These are phyloP conservation scores for Paramecium biaurelia DNA, from an alignment of 73 alveolate genomes.

Conservation along the genomic window DNA sequence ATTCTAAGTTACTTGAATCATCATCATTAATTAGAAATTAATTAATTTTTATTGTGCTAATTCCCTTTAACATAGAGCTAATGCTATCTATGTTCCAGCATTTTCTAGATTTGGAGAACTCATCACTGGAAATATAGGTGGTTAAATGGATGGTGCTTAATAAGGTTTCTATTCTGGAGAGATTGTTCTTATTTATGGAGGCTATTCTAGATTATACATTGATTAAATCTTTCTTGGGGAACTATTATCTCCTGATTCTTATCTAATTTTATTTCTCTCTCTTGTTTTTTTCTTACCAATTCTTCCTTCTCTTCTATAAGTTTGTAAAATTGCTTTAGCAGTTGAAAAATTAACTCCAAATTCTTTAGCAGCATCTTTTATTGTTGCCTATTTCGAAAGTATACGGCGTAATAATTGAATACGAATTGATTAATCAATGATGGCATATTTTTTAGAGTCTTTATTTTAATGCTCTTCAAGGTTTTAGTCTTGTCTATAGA, in stretches of 20 bases:
- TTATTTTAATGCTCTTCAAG: neutral
- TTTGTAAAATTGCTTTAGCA: constrained; percentile 57
- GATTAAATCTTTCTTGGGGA: neutral
- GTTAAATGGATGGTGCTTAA: neutral
- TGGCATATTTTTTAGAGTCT: constrained; percentile 19
- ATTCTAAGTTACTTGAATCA: neutral
- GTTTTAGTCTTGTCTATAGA: neutral
- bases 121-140: neutral
- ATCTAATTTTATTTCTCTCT: neutral
- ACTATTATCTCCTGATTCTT: neutral
- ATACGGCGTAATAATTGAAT: neutral
- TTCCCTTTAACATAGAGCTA: constrained; percentile 3
- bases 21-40: constrained; percentile 14
- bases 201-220: constrained; percentile 12
- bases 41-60: neutral
- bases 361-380: constrained; percentile 63
- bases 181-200: neutral
- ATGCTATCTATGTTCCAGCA: neutral
- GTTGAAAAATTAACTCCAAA: constrained; percentile 64
- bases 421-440: neutral
- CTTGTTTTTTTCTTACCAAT: constrained; percentile 65
- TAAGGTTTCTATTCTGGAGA: neutral
- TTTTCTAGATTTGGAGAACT: neutral
- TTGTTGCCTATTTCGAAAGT: constrained; percentile 46
- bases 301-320: constrained; percentile 62